Evolutionary conservation across 305 asterid species (phyloP), one percentile per base, ranked within the genome.

Genomic region (Euphrasia arctica): DNA sequence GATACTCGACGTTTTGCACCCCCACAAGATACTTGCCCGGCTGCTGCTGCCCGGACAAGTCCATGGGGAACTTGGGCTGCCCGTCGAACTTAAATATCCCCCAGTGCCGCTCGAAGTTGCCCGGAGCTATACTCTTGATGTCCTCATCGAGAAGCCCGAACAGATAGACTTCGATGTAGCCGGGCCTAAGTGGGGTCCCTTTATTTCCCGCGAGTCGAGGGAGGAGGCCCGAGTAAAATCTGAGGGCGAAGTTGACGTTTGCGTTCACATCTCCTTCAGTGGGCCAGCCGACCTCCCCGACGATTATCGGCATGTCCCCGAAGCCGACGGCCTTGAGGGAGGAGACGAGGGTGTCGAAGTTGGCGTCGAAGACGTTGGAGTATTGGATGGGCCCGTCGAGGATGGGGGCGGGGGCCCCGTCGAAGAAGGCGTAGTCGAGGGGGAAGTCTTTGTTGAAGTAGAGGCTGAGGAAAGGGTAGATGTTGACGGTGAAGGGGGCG

Each of bases 251-350:
- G 67, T 81, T 74, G 22, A 74, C 66, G 62, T 90, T 93, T 60
- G 92, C 97, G 3, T 85, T 84, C 60, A 39, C 75, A 71, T 88
- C 92, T 18, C 97, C 97, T 27, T 86, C 84, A 0, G 97, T 93
- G 0, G 99, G 97, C 99, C 99, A 93, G 36, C 99, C 99, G 60
- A 88, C 96, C 82, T 93, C 97, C 70, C 99, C 99, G 2, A 90
- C 96, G 10, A 90, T 70, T 56, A 93, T 77, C 56, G 81, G 51
- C 97, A 90, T 82, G 52, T 85, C 83, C 0, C 96, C 96, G 12
- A 8, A 39, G 45, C 45, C 45, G 11, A 7, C 45, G 9, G 87
- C 96, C 65, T 65, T 82, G 18, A 93, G 82, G 0, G 99, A 73
- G 4, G 99, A 85, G 49, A 85, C 95, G 74, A 90, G 74, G 11